Conservation (phyloP, 2,329 filamentous ascomycete genomes). For the Colletotrichum navitas region DNA sequence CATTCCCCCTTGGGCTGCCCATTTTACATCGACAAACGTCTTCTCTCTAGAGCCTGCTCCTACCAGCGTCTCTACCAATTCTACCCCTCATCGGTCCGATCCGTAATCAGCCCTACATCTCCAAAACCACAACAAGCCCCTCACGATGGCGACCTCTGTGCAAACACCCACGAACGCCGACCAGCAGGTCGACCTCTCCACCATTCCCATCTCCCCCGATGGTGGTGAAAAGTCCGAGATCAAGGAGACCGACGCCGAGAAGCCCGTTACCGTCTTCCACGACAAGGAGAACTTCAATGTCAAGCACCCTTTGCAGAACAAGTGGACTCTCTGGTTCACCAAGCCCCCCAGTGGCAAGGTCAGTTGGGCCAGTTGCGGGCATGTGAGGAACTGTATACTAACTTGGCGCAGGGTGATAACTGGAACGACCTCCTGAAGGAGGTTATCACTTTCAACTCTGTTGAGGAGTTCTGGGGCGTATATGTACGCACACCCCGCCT, state of each 20-base stretch:
- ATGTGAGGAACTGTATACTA: conserved; percentile 44
- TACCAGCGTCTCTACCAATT: conserved; percentile 28
- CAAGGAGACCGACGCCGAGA: conserved; percentile 64
- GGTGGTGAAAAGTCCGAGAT: conserved; percentile 66
- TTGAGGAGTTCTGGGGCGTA: conserved; percentile 99
- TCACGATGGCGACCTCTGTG: conserved; percentile 54
- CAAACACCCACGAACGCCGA: conserved; percentile 43
- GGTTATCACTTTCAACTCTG: conserved; percentile 97
- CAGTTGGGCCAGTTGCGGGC: conserved; percentile 46
- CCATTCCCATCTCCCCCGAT: conserved; percentile 75
- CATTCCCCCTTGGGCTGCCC: conserved; percentile 8
- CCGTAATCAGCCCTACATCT: conserved; percentile 14
- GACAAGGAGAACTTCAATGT: conserved; percentile 99
- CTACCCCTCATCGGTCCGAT: conserved; percentile 31
- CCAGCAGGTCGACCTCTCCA: conserved; percentile 75
- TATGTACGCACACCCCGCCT: conserved; percentile 76
- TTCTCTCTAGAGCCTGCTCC: conserved; percentile 22
- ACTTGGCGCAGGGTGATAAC: conserved; percentile 84
- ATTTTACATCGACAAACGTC: conserved; percentile 11
- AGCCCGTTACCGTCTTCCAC: conserved; percentile 94
- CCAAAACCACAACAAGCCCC: conserved; percentile 29
- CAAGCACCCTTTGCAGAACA: conserved; percentile 97
- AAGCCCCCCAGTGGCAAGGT: conserved; percentile 98
- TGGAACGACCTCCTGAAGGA: conserved; percentile 99
- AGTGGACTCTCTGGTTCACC: conserved; percentile 99